Evolutionary conservation across 441 rosid genomes (phyloP).

Genomic region (Corymbia citriodora): DNA sequence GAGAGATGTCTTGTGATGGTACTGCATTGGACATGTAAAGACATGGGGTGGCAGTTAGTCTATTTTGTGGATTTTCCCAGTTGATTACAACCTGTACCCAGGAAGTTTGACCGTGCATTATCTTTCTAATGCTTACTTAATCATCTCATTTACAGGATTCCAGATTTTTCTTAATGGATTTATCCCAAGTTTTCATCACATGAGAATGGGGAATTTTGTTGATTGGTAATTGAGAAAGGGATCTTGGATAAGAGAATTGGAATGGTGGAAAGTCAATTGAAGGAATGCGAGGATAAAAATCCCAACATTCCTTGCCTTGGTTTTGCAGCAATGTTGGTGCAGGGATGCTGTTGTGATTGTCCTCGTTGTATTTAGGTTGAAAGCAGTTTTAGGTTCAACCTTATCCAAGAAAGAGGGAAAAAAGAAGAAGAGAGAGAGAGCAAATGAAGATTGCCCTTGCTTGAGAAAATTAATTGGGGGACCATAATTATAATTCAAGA

Average conservation of each 20-base stretch:
- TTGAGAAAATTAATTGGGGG: background rate
- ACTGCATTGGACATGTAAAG: background rate
- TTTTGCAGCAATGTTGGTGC: background rate
- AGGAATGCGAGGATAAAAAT: background rate
- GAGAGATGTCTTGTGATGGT: background rate
- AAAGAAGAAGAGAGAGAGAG: background rate
- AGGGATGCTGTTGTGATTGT: background rate
- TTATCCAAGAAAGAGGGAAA: background rate
- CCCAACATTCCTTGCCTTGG: background rate
- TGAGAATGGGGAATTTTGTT: background rate
- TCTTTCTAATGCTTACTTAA: background rate
- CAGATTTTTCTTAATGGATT: background rate
- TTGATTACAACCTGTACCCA: too few relatives aligned
- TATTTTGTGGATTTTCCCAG: background rate
- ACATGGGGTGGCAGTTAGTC: background rate
- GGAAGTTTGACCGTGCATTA: too few relatives aligned
- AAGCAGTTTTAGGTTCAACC: background rate
- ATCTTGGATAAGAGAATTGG: background rate
- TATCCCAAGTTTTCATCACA: background rate
- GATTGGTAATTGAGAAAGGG: background rate
- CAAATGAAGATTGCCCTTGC: background rate
- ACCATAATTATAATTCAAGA: background rate
- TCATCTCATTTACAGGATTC: fast-evolving
- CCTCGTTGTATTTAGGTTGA: background rate
- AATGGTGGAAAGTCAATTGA: background rate